Evolutionary conservation across 805 yeast species (phyloP).

Genomic region (Kazachstania taianensis): DNA sequence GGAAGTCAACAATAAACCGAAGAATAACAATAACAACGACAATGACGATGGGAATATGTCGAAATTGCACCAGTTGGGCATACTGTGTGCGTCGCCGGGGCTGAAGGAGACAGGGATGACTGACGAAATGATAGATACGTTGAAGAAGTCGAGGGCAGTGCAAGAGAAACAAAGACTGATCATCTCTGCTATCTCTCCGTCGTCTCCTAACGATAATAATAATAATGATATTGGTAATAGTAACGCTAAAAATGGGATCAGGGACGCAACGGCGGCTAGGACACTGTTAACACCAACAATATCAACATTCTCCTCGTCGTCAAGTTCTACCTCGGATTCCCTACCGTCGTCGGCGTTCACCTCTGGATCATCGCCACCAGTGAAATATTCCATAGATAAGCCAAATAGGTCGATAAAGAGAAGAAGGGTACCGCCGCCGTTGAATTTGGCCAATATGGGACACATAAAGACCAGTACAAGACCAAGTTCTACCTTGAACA

Average conservation of each 20-base stretch:
- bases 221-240: too few relatives aligned
- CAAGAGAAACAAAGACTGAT: constrained; percentile 17
- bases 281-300: neutral
- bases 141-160: constrained; percentile 19
- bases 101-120: constrained; percentile 17
- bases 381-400: constrained; percentile 1
- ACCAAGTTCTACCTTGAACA: neutral
- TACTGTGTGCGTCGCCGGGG: constrained; percentile 24
- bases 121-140: constrained; percentile 16
- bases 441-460: constrained; percentile 7
- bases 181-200: constrained; percentile 7
- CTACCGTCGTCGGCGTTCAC: neutral
- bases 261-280: neutral
- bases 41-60: neutral
- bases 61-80: constrained; percentile 10
- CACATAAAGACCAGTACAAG: constrained; percentile 1
- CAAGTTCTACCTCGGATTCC: neutral
- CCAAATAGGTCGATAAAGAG: constrained; percentile 19
- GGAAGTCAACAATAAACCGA: too few relatives aligned
- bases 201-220: too few relatives aligned
- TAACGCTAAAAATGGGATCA: too few relatives aligned
- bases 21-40: neutral
- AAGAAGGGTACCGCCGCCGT: constrained; percentile 21
- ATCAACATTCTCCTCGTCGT: neutral
- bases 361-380: constrained; percentile 3